A percentile compares a stretch with the other conserved stretches of the same genome.
phyloP scores from a whole-genome alignment of 495 filamentous ascomycete genomes.

The Penicillium longicatenatum region DNA sequence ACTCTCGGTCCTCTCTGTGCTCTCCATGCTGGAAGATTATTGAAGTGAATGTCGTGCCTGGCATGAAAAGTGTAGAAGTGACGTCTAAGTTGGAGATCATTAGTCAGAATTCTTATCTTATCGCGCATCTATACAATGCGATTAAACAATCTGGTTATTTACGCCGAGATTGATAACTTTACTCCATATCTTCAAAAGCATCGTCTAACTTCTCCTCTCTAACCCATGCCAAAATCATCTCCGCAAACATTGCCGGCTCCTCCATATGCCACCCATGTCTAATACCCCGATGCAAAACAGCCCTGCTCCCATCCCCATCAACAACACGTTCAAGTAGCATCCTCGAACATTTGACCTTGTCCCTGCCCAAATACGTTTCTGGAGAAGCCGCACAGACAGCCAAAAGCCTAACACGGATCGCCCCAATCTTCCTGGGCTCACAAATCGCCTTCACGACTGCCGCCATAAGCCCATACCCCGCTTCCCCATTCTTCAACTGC shows the following conservation, averaged over 20 bases:
- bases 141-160: too few relatives aligned
- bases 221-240: slow-evolving; percentile 5
- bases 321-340: slow-evolving; percentile 6
- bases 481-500: slow-evolving; percentile 9
- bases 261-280: slow-evolving; percentile 14
- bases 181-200: slow-evolving; percentile 7
- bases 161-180: too few relatives aligned
- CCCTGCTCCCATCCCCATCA: slow-evolving; percentile 12
- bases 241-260: slow-evolving; percentile 1
- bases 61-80: slow-evolving; percentile 4
- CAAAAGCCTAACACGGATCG: slow-evolving; percentile 6
- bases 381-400: slow-evolving; percentile 6
- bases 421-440: slow-evolving; percentile 5
- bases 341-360: slow-evolving; percentile 2
- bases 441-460: slow-evolving; percentile 7
- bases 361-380: not conserved
- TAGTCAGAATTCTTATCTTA: slow-evolving; percentile 10
- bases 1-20: not conserved
- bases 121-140: not conserved
- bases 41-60: not conserved
- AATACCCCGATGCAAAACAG: slow-evolving; percentile 7
- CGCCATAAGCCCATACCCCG: slow-evolving; percentile 3
- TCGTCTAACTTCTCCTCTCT: not conserved
- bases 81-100: not conserved
- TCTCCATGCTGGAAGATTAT: slow-evolving; percentile 1